These are phyloP conservation scores for Arthrobotrys pseudoclavata DNA, from an alignment of 2,329 filamentous ascomycete genomes.

Conservation along the genomic window DNA sequence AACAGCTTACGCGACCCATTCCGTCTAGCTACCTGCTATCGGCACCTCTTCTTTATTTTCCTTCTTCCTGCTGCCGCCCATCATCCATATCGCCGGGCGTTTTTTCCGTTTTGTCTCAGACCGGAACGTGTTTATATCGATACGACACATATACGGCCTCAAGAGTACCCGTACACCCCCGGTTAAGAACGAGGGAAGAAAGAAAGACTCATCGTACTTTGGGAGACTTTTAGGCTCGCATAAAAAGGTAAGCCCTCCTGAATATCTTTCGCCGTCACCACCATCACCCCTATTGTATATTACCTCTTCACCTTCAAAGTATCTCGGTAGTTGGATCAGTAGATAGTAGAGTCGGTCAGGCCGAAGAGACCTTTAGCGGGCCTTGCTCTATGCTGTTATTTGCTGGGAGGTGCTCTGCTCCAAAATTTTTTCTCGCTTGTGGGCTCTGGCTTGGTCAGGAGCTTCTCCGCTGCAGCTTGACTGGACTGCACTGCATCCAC, in stretches of 20 bases:
- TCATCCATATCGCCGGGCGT: slow-evolving; percentile 18
- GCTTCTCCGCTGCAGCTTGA: slow-evolving; percentile 24
- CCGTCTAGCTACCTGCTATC: slow-evolving; percentile 28
- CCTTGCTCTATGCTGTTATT: no score
- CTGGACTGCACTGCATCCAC: slow-evolving; percentile 28
- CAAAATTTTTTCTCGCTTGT: slow-evolving; percentile 54
- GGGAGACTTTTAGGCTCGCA: background rate
- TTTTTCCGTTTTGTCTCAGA: slow-evolving; percentile 22
- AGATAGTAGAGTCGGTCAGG: background rate
- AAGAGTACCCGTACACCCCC: background rate
- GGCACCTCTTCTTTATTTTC: background rate
- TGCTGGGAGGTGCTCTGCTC: slow-evolving; percentile 18
- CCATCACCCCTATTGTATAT: no score
- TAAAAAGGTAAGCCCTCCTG: slow-evolving; percentile 28
- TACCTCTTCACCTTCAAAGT: background rate
- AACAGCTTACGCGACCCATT: slow-evolving; percentile 54
- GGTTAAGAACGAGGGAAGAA: background rate
- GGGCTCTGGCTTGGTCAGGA: slow-evolving; percentile 10
- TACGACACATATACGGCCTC: slow-evolving; percentile 25
- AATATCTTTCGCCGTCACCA: background rate
- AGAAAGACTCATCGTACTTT: slow-evolving; percentile 30
- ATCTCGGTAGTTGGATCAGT: background rate
- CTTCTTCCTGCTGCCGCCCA: background rate
- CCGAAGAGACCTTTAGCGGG: background rate
- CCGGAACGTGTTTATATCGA: slow-evolving; percentile 20